Base-by-base conservation (phyloP, 2,329 filamentous ascomycete species). In the Cryphonectria naterciae region DNA sequence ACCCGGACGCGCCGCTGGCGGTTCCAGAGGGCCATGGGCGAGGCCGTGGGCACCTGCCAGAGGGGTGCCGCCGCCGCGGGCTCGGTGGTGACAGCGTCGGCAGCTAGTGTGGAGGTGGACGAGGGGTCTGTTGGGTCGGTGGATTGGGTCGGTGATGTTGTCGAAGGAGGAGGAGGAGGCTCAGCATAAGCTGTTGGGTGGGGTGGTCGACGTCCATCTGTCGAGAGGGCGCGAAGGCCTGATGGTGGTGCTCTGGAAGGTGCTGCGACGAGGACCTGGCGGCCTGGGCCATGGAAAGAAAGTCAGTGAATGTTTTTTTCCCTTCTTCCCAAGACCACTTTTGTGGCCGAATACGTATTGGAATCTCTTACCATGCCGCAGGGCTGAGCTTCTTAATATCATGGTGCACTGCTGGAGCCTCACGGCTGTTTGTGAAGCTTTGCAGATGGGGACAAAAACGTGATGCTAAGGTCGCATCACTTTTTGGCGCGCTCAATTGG, bases 351-450 rank as follows among this genome's bases (percentile, higher is more conserved):
- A 28, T 28, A 13, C 41, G 5, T 15, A 32, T 22, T 2, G 13
- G 28, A 41, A n/a, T 11, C 15, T 25, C 83, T 76, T 80, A 89
- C 88, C 84, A 79, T 88, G 82, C 85, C 86, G 86, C 79, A 84
- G 80, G 68, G 82, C 82, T 74, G 83, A 80, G 77, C 84, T 88
- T 82, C 87, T 85, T 75, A 87, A 76, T 77, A 89, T 88, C 88
- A 89, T 90, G 74, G 77, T 49, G 62, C 10, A 46, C 35, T 80
- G 79, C 77, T 73, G 76, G 74, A 71, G 75, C 72, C 32, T 74
- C 74, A 73, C 69, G 68, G 69, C 70, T 67, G 70, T 46, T 52
- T 39, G 58, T 63, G 65, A 68, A 67, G 67, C 72, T 70, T 70
- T 61, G 37, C 32, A 43, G 37, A 28, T 15, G 19, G 37, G n/a